Evolutionary conservation across 495 filamentous ascomycete species (phyloP), one percentile per base, ranked within the genome.

Genomic region (Daldinia vernicosa): DNA sequence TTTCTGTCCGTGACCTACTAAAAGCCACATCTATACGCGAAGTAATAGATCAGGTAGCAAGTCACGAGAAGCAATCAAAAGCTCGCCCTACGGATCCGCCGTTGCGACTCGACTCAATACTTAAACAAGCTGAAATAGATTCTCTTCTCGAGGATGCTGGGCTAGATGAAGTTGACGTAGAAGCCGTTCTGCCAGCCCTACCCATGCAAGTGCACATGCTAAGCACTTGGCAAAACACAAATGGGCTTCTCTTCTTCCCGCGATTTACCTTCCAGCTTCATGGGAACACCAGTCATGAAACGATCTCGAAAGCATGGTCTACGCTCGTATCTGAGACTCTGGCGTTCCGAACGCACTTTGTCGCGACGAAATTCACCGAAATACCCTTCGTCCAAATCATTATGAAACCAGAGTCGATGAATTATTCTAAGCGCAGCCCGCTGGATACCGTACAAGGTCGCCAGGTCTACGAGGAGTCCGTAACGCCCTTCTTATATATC

Each of bases 121-220:
- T 88, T 0, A 55, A 73, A 6, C 45, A 72, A 2, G 59, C 86
- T 14, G 69, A 83, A 22, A 64, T 81, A 6, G 37, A 62, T 2
- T 63, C 57, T 7, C 32, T 83, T 1, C 53, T 86, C 1, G 24
- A 58, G 1, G 15, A 62, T 4, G 55, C 63, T 3, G 77, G 76
- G 7, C 59, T 89, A 4, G 58, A 77, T 0, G 51, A 67, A 12
- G 74, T 80, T 2, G 69, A 82, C 3, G 75, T 91, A 32, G 89
- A 93, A 61, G 75, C 72, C 4, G 65, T 90, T 3, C 72, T 89
- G 0, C 91, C 90, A 0, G 90, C 87, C n/a, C 85, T 90, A 8
- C 77, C 90, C 1, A 91, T 92, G 64, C 92, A 94, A 74, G 78
- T 88, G 3, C 91, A 91, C 70, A 91, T 92, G 84, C 81, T 94